A percentile compares a stretch with the other conserved stretches of the same genome.
phyloP scores from a whole-genome alignment of 495 filamentous ascomycete species.

The Lasiosphaeria miniovina region DNA sequence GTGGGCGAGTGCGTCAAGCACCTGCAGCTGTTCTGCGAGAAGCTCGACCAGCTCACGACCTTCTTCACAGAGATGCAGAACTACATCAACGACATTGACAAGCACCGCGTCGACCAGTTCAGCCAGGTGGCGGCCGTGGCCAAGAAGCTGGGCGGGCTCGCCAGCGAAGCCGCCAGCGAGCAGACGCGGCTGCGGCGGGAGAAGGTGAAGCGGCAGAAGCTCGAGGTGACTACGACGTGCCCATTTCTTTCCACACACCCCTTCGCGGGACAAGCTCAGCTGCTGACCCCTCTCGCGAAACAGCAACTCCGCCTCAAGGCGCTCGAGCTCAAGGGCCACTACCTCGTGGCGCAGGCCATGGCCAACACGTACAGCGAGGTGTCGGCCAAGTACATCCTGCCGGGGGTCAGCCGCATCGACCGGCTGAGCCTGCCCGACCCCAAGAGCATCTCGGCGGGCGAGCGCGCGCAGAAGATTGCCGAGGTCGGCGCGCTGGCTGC shows the following conservation, averaged over 20 bases:
- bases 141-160: not conserved
- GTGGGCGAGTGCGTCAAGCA: not conserved
- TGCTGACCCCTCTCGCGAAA: not conserved
- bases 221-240: not conserved
- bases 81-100: slow-evolving; percentile 1
- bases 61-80: not conserved
- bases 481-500: not conserved
- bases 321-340: not conserved
- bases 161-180: not conserved
- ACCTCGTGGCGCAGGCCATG: slow-evolving; percentile 1
- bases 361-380: slow-evolving; percentile 1
- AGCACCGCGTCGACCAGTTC: slow-evolving; percentile 1
- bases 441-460: not conserved
- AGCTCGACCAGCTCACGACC: not conserved
- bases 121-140: not conserved
- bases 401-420: not conserved
- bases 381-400: not conserved
- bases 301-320: not conserved
- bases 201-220: slow-evolving; percentile 1
- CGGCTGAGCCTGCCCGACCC: not conserved
- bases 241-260: not conserved
- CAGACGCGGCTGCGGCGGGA: not conserved
- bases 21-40: not conserved
- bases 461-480: not conserved
- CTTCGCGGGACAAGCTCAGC: not conserved